These are phyloP conservation scores for Helicocarpus griseus DNA, from an alignment of 2,329 filamentous ascomycete species.

Conservation along the genomic window DNA sequence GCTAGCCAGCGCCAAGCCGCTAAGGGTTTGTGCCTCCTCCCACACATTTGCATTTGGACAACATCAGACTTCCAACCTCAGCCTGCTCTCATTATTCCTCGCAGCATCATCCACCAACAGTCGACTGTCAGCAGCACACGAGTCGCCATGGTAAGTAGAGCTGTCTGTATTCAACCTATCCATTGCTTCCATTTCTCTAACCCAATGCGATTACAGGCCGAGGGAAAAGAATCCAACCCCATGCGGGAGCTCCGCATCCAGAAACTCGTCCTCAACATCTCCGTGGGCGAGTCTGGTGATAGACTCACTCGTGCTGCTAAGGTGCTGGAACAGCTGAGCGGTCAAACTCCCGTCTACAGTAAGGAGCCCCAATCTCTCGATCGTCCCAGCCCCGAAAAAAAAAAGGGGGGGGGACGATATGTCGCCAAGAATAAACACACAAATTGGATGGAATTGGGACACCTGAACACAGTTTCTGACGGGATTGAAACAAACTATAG, in stretches of 20 bases:
- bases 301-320: constrained; percentile 99
- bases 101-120: constrained; percentile 14
- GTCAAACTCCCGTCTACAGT: constrained; percentile 99
- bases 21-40: constrained; percentile 30
- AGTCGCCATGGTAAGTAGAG: constrained; percentile 40
- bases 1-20: constrained; percentile 24
- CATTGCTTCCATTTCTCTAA: no score
- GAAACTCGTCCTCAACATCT: constrained; percentile 99
- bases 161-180: no score
- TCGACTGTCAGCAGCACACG: constrained; percentile 29
- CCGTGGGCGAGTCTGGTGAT: constrained; percentile 99
- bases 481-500: constrained; percentile 36
- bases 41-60: constrained; percentile 11
- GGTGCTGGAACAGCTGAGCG: constrained; percentile 98
- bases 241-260: constrained; percentile 99
- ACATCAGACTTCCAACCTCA: constrained; percentile 2
- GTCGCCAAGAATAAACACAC: no score
- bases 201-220: constrained; percentile 45
- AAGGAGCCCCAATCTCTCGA: constrained; percentile 23
- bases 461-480: background rate
- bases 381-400: no score
- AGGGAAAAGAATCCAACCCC: constrained; percentile 82
- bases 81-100: background rate
- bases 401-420: no score
- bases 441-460: no score